These are phyloP conservation scores for Theileria orientalis DNA, from an alignment of 169 alveolate species.

Conservation along the genomic window DNA sequence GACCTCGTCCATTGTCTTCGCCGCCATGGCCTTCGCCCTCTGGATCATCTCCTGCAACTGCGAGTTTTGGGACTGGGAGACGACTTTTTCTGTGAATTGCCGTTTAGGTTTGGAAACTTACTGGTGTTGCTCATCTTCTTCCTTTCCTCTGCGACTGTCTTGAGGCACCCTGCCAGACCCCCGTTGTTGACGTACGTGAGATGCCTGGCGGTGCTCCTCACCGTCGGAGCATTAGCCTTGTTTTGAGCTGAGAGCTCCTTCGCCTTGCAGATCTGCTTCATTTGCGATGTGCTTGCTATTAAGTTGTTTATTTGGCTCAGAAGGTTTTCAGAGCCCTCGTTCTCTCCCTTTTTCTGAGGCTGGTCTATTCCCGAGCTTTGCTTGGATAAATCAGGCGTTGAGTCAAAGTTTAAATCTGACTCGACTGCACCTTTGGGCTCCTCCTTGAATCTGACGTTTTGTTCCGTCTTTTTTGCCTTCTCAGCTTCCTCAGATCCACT, in stretches of 20 bases:
- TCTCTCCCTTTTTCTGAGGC: neutral
- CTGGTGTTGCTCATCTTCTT: constrained; percentile 23
- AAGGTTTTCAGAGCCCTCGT: neutral
- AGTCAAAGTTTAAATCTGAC: neutral
- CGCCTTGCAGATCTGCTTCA: constrained; percentile 3
- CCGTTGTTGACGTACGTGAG: constrained; percentile 33
- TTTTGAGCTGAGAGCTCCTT: neutral
- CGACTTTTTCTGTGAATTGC: neutral
- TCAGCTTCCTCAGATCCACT: neutral
- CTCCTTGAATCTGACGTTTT: no score
- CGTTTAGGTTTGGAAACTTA: neutral
- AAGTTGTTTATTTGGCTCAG: constrained; percentile 4
- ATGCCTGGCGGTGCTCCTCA: constrained; percentile 52
- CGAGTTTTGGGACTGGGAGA: constrained; percentile 1
- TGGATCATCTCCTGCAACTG: constrained; percentile 40
- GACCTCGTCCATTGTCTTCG: constrained; percentile 18
- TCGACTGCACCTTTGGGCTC: no score
- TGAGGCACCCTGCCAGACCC: constrained; percentile 52
- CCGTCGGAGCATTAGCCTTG: constrained; percentile 5
- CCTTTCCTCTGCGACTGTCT: constrained; percentile 56
- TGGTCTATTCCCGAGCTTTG: no score
- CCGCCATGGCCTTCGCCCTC: constrained; percentile 56
- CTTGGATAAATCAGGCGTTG: neutral
- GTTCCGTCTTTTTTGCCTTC: neutral
- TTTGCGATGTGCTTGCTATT: constrained; percentile 17